Evolutionary conservation across 768 basidiomycete genomes (phyloP).

Genomic region (Tylopilus sp.): DNA sequence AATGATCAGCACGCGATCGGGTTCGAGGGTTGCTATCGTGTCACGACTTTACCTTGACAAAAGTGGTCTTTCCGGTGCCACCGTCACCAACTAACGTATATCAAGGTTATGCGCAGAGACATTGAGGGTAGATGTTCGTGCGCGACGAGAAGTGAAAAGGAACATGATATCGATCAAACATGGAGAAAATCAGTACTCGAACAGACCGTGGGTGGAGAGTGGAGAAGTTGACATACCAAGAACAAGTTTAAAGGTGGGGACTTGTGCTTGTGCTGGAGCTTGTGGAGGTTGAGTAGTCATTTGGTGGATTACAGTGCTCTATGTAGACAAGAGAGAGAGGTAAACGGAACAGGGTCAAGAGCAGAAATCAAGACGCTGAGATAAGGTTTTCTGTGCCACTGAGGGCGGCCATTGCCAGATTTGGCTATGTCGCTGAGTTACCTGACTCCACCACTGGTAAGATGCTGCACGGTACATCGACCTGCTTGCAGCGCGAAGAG

Average conservation of each 20-base stretch:
- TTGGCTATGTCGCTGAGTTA: constrained; percentile 19
- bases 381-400: constrained; percentile 37
- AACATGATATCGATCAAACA: constrained; percentile 52
- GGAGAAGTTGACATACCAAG: constrained; percentile 62
- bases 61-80: constrained; percentile 97
- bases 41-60: constrained; percentile 76
- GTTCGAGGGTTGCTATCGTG: constrained; percentile 18
- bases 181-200: constrained; percentile 23
- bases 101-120: neutral
- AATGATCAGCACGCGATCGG: constrained; percentile 60
- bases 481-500: neutral
- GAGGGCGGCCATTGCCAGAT: constrained; percentile 20
- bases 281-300: constrained; percentile 38
- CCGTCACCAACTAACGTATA: constrained; percentile 79
- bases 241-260: constrained; percentile 98
- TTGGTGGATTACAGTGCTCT: constrained; percentile 23
- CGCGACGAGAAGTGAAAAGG: constrained; percentile 8
- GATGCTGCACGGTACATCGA: neutral
- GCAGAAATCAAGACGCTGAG: constrained; percentile 35
- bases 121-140: constrained; percentile 6
- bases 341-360: constrained; percentile 24
- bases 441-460: neutral
- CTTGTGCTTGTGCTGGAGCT: constrained; percentile 42
- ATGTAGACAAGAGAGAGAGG: constrained; percentile 18
- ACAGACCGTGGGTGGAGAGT: constrained; percentile 5